Base-by-base conservation (phyloP, 371 early-diverging fungal species). In the Lichtheimia ramosa region DNA sequence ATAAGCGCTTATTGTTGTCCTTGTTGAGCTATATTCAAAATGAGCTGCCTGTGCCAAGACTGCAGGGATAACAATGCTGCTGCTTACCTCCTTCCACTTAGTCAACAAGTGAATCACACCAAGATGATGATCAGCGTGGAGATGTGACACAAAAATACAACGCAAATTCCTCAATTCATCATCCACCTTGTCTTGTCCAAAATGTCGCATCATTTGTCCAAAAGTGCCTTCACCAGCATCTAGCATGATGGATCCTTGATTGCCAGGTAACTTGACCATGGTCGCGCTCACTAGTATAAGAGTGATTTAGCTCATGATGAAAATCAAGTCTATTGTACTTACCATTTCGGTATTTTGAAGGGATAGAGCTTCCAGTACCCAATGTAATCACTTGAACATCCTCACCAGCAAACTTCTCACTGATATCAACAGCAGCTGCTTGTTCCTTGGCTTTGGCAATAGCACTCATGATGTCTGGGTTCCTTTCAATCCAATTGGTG, bases 101-200 rank as follows among this genome's bases (percentile, higher is more conserved):
- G 54, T 73, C 56, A 96, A 73, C 21, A 98, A 56, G 27, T 83
- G 77, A 13, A 91, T 73, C 8, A 89, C 77, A n/a, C 99, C 99
- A 28, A 99, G 76, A 68, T 98, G 96, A 71, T 99, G 99, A 74
- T 99, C 99, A 25, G 99, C 99, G 76, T 99, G 99, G 71, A 97
- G 79, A 77, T 99, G 99, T 23, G 96, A 96, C 7, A 99, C 82
- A 71, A 95, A 96, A n/a, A 99, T 80, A 16, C 91, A 73, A 53
- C 79, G 81, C 39, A 99, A 56, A 6, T 63, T 54, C n/a, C 63
- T 70, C 20, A 87, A 60, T 21, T 75, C 79, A 15, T 77, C 71
- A 24, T 82, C 73, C 0, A 82, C 21, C 15, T 48, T 40, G 3
- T 69, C 71, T 5, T 39, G 43, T 48, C 81, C 96, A 65, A 93